These are phyloP conservation scores for Neonectria sp. DNA, from an alignment of 2,329 filamentous ascomycete genomes.

Conservation along the genomic window DNA sequence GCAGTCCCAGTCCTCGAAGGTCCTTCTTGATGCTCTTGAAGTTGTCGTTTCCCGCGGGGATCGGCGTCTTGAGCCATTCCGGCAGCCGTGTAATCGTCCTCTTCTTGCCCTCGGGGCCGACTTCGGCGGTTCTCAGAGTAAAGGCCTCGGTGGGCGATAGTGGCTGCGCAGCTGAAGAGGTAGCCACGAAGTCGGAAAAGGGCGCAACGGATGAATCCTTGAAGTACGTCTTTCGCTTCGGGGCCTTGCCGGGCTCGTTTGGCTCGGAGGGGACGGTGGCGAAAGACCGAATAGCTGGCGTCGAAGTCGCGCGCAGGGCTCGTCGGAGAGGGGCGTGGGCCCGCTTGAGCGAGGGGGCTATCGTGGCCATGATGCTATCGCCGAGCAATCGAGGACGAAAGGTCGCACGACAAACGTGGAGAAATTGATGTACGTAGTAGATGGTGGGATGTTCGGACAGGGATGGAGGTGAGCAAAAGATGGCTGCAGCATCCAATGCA, in stretches of 20 bases:
- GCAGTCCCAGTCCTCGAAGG: constrained; percentile 87
- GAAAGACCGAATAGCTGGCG: constrained; percentile 55
- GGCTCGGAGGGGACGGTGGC: constrained; percentile 62
- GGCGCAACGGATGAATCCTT: constrained; percentile 71
- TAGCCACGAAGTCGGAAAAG: constrained; percentile 71
- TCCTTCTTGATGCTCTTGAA: constrained; percentile 97
- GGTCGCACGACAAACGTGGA: constrained; percentile 15
- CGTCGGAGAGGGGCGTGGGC: constrained; percentile 60
- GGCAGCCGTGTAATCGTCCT: constrained; percentile 82
- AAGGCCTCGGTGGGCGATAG: constrained; percentile 70
- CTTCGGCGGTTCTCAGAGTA: constrained; percentile 73
- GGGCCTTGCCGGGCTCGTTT: constrained; percentile 43
- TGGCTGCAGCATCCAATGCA: constrained; percentile 42
- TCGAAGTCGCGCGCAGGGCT: constrained; percentile 54
- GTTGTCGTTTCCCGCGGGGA: constrained; percentile 84
- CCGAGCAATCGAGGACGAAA: constrained; percentile 9
- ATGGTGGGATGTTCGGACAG: constrained; percentile 35
- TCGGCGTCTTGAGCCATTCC: constrained; percentile 95
- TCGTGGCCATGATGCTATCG: constrained; percentile 53
- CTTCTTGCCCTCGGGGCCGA: constrained; percentile 74
- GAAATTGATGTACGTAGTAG: constrained; percentile 11
- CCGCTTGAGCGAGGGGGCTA: constrained; percentile 59
- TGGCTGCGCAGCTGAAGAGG: constrained; percentile 57
- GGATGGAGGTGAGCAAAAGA: constrained; percentile 40
- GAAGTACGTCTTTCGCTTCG: constrained; percentile 67